Conservation (phyloP, 139 green algal genomes). For the Zygnema circumcarinatum region DNA sequence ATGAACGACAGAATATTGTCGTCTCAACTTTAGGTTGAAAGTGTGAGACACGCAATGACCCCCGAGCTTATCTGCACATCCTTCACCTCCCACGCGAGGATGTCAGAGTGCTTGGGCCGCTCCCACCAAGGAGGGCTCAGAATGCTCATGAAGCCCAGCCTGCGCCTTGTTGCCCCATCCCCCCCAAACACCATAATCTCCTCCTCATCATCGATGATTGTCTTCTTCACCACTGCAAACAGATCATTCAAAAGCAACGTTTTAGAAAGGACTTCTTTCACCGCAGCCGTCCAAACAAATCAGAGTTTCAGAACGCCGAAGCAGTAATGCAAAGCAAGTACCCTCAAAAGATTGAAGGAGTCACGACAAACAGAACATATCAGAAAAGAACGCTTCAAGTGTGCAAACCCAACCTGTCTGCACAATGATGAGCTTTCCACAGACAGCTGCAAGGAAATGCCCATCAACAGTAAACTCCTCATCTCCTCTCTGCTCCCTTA, state of each 20-base stretch:
- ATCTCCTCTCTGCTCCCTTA: background rate
- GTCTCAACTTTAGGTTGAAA: background rate
- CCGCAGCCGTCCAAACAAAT: background rate
- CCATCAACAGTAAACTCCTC: conserved; percentile 5
- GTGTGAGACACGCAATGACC: background rate
- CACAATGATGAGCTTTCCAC: conserved; percentile 1
- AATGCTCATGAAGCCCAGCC: background rate
- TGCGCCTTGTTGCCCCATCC: background rate
- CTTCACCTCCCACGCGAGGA: background rate
- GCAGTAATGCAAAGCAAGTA: background rate
- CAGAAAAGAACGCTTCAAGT: background rate
- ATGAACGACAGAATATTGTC: no score
- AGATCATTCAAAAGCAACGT: background rate
- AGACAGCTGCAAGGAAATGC: background rate
- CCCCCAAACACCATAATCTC: background rate
- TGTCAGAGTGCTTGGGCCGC: background rate
- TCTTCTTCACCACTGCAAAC: background rate
- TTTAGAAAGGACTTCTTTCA: no score
- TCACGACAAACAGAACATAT: background rate
- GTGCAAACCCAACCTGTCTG: background rate
- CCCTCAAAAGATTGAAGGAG: background rate
- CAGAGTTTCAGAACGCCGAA: background rate
- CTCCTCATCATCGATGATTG: background rate
- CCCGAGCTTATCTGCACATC: background rate
- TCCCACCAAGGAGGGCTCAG: background rate